Evolutionary conservation across 108 stramenopile genomes (phyloP).

Genomic region (Seminavis robusta): DNA sequence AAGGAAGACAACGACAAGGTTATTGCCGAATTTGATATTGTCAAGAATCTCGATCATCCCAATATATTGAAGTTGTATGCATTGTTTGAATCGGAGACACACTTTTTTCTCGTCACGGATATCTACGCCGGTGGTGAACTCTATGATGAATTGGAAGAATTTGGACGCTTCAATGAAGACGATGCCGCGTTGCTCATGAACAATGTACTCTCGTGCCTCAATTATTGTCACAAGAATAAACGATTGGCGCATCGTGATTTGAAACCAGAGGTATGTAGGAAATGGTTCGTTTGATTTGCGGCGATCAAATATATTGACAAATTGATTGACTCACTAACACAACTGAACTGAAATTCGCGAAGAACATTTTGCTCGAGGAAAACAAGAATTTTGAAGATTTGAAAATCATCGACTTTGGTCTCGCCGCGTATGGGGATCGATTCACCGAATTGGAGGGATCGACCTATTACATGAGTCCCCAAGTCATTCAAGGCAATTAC

Average conservation of each 20-base stretch:
- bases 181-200: slow-evolving; percentile 44
- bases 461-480: slow-evolving; percentile 77
- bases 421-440: no score
- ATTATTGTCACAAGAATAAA: slow-evolving; percentile 69
- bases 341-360: no score
- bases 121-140: slow-evolving; percentile 80
- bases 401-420: no score
- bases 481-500: slow-evolving; percentile 71
- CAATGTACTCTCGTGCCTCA: slow-evolving; percentile 57
- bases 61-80: slow-evolving; percentile 71
- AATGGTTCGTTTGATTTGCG: no score
- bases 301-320: no score
- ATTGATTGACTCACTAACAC: no score
- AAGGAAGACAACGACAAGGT: no score
- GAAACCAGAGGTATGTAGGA: no score
- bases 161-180: slow-evolving; percentile 53
- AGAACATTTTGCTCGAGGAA: no score
- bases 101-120: slow-evolving; percentile 77
- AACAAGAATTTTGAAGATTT: no score
- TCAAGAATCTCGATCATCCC: slow-evolving; percentile 59
- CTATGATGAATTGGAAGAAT: slow-evolving; percentile 66
- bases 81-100: slow-evolving; percentile 61
- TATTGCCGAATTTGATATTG: slow-evolving; percentile 55
- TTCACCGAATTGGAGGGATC: no score
- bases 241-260: slow-evolving; percentile 66